Percentiles rank a stretch among this genome's conserved stretches.
Conservation (phyloP, 805 yeast species). For the Wickerhamiella spandovensis region DNA sequence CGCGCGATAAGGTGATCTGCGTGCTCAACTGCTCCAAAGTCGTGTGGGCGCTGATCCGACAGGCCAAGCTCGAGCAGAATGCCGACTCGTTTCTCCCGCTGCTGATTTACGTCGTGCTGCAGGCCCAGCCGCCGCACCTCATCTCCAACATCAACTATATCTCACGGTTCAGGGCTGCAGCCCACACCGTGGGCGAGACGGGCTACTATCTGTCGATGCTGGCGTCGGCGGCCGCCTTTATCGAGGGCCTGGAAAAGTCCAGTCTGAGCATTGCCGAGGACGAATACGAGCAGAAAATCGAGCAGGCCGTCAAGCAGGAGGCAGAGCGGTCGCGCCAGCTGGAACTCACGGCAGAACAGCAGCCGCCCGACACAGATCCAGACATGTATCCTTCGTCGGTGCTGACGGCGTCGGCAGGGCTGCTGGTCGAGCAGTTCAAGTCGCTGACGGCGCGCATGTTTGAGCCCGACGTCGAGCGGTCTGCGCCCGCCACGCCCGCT, state of each 20-base stretch:
- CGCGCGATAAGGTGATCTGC: conserved; percentile 88
- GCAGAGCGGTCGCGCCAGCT: conserved; percentile 21
- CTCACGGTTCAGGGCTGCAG: conserved; percentile 67
- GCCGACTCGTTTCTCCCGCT: conserved; percentile 94
- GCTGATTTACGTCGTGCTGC: conserved; percentile 62
- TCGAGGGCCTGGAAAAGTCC: conserved; percentile 44
- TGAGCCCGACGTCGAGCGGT: conserved; percentile 20
- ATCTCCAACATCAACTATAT: conserved; percentile 72
- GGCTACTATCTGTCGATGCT: conserved; percentile 85
- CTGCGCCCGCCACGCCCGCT: conserved; percentile 1
- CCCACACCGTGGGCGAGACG: conserved; percentile 72
- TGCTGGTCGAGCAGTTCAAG: conserved; percentile 37
- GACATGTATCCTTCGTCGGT: conserved; percentile 21
- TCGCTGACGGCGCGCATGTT: conserved; percentile 25
- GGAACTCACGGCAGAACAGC: neutral
- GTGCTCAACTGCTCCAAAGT: conserved; percentile 85
- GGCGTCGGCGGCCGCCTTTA: conserved; percentile 75
- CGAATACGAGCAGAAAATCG: conserved; percentile 39
- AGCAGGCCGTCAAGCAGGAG: conserved; percentile 29
- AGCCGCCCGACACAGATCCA: neutral
- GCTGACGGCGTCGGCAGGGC: conserved; percentile 31
- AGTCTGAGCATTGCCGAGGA: conserved; percentile 48
- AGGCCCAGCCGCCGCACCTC: conserved; percentile 50
- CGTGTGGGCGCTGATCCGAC: conserved; percentile 73
- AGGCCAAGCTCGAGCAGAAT: conserved; percentile 53